A percentile compares a stretch with the other conserved stretches of the same genome.
phyloP scores from a whole-genome alignment of 78 protist species.

The Protostelium mycophagum region DNA sequence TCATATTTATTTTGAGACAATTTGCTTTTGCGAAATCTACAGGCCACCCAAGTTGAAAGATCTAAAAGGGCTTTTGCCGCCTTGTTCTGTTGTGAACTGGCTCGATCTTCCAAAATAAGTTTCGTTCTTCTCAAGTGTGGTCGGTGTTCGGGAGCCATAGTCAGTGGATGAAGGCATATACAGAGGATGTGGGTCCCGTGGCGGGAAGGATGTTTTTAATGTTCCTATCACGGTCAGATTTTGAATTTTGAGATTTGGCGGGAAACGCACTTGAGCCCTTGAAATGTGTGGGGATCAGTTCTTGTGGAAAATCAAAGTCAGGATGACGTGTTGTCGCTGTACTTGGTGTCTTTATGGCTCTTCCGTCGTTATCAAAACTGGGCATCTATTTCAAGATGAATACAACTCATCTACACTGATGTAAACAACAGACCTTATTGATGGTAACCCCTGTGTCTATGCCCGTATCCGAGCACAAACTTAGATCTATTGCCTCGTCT shows the following conservation, averaged over 20 bases:
- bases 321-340: no score
- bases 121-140: neutral
- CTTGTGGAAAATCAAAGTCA: no score
- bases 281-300: neutral
- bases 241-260: neutral
- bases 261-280: neutral
- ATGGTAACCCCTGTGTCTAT: neutral
- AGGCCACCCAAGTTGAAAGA: neutral
- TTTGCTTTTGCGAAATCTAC: no score
- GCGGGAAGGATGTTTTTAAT: neutral
- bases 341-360: no score
- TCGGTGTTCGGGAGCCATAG: neutral
- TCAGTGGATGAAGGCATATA: neutral
- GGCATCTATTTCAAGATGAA: no score
- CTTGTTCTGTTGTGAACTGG: neutral
- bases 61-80: neutral
- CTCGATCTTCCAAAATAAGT: neutral
- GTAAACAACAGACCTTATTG: neutral
- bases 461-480: neutral
- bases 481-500: neutral
- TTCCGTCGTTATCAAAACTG: no score
- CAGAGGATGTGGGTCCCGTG: neutral
- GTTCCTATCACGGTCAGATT: neutral
- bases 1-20: no score
- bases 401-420: no score